A percentile compares a stretch with the other conserved stretches of the same genome.
Evolutionary conservation across 164 flowering plant genomes (phyloP).

Genomic region (Sedum album): DNA sequence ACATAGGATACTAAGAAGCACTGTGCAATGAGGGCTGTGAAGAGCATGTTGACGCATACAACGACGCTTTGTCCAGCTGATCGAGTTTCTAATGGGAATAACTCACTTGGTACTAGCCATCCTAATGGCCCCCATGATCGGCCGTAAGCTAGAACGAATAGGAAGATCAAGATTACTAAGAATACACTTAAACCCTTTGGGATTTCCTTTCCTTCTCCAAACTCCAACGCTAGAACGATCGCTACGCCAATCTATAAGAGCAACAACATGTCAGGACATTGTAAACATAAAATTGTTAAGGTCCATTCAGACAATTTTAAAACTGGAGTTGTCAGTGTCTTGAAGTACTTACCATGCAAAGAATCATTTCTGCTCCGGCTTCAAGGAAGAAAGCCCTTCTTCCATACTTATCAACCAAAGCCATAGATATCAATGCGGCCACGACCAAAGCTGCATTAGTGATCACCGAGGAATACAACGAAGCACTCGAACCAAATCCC

Average conservation of each 20-base stretch:
- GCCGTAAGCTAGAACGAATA: conserved; percentile 57
- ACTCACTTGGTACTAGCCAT: conserved; percentile 90
- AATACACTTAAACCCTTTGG: conserved; percentile 42
- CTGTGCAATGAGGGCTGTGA: conserved; percentile 79
- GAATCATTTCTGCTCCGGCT: no score
- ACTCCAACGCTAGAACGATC: conserved; percentile 48
- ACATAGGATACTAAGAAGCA: conserved; percentile 71
- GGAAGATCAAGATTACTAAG: conserved; percentile 62
- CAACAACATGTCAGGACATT: not conserved
- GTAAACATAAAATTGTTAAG: not conserved
- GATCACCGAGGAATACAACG: conserved; percentile 63
- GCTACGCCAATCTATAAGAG: conserved; percentile 49
- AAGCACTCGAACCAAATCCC: conserved; percentile 56
- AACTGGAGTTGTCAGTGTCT: no score
- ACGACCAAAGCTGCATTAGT: no score
- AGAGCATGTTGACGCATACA: conserved; percentile 71
- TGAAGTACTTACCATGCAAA: conserved; percentile 38
- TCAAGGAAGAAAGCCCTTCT: no score
- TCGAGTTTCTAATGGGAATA: conserved; percentile 81
- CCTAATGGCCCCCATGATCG: conserved; percentile 96
- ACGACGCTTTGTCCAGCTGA: conserved; percentile 90
- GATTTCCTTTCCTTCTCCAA: conserved; percentile 51
- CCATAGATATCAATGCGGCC: conserved; percentile 71
- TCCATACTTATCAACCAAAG: conserved; percentile 62
- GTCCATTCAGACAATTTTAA: no score